Conservation (phyloP, 495 filamentous ascomycete genomes). For the Cenococcum geophilum region DNA sequence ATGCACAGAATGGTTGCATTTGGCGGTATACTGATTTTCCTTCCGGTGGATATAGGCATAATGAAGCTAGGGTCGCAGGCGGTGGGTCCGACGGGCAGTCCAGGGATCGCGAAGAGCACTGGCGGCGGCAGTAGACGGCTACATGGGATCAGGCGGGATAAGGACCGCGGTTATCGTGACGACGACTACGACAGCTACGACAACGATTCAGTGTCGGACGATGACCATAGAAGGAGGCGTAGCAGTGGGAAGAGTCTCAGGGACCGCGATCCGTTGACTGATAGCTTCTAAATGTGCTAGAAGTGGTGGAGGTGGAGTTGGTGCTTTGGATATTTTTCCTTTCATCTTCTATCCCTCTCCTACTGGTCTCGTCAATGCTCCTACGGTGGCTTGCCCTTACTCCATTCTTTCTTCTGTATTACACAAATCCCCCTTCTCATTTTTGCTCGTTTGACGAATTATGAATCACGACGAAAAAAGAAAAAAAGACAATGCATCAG, state of each 20-base stretch:
- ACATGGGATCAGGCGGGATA: background rate
- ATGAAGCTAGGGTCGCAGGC: background rate
- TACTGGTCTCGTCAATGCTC: background rate
- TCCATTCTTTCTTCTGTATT: background rate
- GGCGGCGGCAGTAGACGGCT: background rate
- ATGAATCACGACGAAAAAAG: background rate
- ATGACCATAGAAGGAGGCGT: background rate
- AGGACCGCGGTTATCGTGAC: background rate
- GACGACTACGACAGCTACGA: background rate
- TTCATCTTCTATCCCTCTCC: background rate
- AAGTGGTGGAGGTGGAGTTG: background rate
- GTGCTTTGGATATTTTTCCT: background rate
- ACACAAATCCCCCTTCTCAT: background rate
- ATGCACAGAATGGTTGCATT: background rate
- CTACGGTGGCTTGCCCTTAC: background rate
- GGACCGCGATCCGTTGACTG: background rate
- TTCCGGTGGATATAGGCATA: background rate
- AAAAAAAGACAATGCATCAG: background rate
- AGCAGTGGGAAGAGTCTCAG: background rate
- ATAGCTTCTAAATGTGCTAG: background rate
- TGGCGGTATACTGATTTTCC: slow-evolving; percentile 4
- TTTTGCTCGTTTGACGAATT: background rate
- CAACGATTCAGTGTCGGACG: background rate
- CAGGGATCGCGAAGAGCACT: slow-evolving; percentile 2
- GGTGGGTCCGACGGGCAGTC: background rate